phyloP scores from a whole-genome alignment of 441 rosid genomes.

The Aquilaria agallochum region DNA sequence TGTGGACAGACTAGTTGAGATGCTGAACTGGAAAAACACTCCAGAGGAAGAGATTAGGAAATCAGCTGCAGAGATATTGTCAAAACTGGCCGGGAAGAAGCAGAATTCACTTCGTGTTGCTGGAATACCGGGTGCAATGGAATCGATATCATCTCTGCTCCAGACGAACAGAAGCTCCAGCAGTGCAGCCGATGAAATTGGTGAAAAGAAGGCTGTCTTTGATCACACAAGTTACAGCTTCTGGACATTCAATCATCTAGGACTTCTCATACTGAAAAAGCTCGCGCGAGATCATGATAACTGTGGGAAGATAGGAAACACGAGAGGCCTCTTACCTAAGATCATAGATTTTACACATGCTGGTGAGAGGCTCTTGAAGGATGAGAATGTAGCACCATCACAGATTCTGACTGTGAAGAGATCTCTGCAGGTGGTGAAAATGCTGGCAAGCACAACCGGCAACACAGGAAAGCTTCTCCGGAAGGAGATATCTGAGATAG shows the following conservation, averaged over 20 bases:
- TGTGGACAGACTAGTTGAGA: conserved; percentile 82
- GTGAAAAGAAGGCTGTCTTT: conserved; percentile 47
- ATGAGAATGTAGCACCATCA: conserved; percentile 41
- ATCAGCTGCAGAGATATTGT: conserved; percentile 75
- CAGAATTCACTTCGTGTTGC: conserved; percentile 82
- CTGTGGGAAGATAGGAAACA: conserved; percentile 92
- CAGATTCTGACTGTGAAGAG: conserved; percentile 66
- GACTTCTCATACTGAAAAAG: conserved; percentile 76
- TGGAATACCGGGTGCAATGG: conserved; percentile 91
- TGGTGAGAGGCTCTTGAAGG: conserved; percentile 47
- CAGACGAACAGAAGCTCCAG: conserved; percentile 50
- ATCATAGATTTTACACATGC: conserved; percentile 75
- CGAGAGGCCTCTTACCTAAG: conserved; percentile 85
- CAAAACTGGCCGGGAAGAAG: conserved; percentile 76
- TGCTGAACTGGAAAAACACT: conserved; percentile 90
- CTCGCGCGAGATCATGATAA: conserved; percentile 84
- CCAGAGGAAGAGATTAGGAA: conserved; percentile 78
- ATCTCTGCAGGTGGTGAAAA: conserved; percentile 80
- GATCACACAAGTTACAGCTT: conserved; percentile 49
- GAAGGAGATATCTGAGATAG: conserved; percentile 78
- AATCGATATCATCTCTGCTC: conserved; percentile 86
- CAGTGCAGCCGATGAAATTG: conserved; percentile 70
- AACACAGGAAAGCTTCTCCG: conserved; percentile 66
- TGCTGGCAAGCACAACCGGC: conserved; percentile 80
- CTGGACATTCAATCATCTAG: conserved; percentile 83